phyloP scores from a whole-genome alignment of 257 asterid species.

The Eustoma russellianum region DNA sequence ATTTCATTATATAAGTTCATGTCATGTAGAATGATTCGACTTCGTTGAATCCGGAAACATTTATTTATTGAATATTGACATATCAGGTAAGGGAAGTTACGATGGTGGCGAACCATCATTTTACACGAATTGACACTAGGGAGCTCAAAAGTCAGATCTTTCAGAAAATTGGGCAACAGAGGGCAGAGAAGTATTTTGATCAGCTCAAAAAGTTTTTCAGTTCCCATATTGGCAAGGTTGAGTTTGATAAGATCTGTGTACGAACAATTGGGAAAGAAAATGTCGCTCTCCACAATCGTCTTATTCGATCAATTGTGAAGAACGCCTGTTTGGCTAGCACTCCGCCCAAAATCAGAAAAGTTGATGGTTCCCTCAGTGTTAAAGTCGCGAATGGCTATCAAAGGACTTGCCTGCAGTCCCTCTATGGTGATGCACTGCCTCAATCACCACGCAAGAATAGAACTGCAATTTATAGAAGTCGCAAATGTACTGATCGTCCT shows the following conservation, averaged over 20 bases:
- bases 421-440: conserved; percentile 48
- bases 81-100: conserved; percentile 21
- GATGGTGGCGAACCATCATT: conserved; percentile 56
- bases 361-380: conserved; percentile 27
- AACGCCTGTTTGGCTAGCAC: conserved; percentile 47
- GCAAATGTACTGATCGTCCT: conserved; percentile 56
- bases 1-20: neutral
- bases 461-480: conserved; percentile 50
- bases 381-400: conserved; percentile 47
- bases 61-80: conserved; percentile 8
- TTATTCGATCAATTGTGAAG: conserved; percentile 50
- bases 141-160: conserved; percentile 57
- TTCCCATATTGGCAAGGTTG: conserved; percentile 43
- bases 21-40: conserved; percentile 1
- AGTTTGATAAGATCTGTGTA: conserved; percentile 49
- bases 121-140: conserved; percentile 48
- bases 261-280: conserved; percentile 65
- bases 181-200: conserved; percentile 63
- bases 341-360: conserved; percentile 36
- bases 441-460: conserved; percentile 60
- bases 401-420: conserved; percentile 41
- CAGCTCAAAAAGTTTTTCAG: conserved; percentile 40
- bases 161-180: conserved; percentile 54
- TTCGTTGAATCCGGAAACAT: neutral
- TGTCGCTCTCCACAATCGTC: conserved; percentile 56